A percentile compares a stretch with the other conserved stretches of the same genome.
Evolutionary conservation across 106 monocot species (phyloP).

Genomic region (Platanthera zijinensis): DNA sequence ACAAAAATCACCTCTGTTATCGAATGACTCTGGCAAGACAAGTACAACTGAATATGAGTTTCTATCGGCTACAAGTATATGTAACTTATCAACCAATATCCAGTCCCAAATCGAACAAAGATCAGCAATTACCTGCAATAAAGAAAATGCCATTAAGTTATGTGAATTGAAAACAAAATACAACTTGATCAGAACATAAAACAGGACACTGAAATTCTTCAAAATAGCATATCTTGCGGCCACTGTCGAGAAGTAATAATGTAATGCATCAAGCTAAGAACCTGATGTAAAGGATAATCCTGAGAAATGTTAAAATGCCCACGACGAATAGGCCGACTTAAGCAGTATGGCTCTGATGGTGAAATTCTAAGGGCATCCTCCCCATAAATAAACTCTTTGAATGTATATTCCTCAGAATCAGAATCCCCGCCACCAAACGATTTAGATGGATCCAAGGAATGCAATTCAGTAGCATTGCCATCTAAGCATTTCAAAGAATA

Average conservation of each 20-base stretch:
- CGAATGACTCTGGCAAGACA: slow-evolving; percentile 86
- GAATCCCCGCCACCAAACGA: slow-evolving; percentile 16
- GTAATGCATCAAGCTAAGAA: slow-evolving; percentile 11
- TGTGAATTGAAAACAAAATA: background rate
- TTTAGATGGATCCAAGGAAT: slow-evolving; percentile 20
- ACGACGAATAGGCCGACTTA: slow-evolving; percentile 77
- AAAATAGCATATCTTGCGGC: background rate
- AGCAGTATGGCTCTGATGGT: slow-evolving; percentile 61
- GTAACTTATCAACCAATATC: slow-evolving; percentile 82
- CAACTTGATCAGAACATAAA: background rate
- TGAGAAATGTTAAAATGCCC: slow-evolving; percentile 94
- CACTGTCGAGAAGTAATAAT: background rate
- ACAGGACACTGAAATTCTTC: background rate
- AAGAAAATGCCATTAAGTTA: background rate
- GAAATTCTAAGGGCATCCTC: slow-evolving; percentile 88
- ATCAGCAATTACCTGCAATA: slow-evolving; percentile 70
- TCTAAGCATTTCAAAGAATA: slow-evolving; percentile 28
- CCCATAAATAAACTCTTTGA: slow-evolving; percentile 65
- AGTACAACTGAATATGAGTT: slow-evolving; percentile 57
- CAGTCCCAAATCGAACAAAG: slow-evolving; percentile 84
- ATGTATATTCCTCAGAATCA: slow-evolving; percentile 30
- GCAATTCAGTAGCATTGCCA: slow-evolving; percentile 15
- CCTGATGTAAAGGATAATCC: slow-evolving; percentile 81
- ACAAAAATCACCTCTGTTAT: slow-evolving; percentile 58
- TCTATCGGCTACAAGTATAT: slow-evolving; percentile 56